A percentile compares a stretch with the other conserved stretches of the same genome.
Conservation (phyloP, 495 filamentous ascomycete species). For the Symbiotaphrina buchneri region DNA sequence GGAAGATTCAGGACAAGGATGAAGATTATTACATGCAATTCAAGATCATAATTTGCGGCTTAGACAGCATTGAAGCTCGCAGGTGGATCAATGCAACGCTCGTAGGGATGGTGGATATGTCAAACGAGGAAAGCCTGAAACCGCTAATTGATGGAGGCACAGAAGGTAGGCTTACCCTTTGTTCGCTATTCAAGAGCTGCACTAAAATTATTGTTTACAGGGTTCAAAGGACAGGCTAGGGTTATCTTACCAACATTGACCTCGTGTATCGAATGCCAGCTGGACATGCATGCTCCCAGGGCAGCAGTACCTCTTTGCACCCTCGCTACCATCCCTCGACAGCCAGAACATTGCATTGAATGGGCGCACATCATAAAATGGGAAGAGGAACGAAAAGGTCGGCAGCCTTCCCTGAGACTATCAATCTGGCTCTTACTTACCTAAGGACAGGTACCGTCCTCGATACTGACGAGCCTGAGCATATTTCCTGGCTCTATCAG, state of each 20-base stretch:
- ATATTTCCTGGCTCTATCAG: conserved; percentile 91
- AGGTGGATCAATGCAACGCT: conserved; percentile 96
- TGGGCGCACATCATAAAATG: conserved; percentile 90
- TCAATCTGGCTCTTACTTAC: background rate
- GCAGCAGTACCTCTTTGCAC: conserved; percentile 93
- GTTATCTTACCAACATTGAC: conserved; percentile 83
- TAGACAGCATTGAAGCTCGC: conserved; percentile 91
- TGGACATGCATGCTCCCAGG: conserved; percentile 91
- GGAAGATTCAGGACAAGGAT: conserved; percentile 92
- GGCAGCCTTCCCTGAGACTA: conserved; percentile 19
- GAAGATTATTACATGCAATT: conserved; percentile 98
- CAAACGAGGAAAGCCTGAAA: conserved; percentile 62
- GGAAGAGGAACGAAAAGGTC: conserved; percentile 32
- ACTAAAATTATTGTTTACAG: conserved; percentile 12
- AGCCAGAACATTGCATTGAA: conserved; percentile 96
- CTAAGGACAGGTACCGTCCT: conserved; percentile 22
- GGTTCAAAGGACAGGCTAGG: conserved; percentile 91
- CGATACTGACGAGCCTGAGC: conserved; percentile 90
- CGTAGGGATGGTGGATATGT: conserved; percentile 65
- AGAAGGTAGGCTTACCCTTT: conserved; percentile 33
- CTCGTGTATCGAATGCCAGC: conserved; percentile 93
- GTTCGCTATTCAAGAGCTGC: background rate
- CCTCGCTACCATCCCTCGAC: conserved; percentile 85
- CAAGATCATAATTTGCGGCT: conserved; percentile 77
- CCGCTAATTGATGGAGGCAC: conserved; percentile 93